Evolutionary conservation across 306 rosid species (phyloP), one percentile per base, ranked within the genome.

Genomic region (Malus sylvestris): DNA sequence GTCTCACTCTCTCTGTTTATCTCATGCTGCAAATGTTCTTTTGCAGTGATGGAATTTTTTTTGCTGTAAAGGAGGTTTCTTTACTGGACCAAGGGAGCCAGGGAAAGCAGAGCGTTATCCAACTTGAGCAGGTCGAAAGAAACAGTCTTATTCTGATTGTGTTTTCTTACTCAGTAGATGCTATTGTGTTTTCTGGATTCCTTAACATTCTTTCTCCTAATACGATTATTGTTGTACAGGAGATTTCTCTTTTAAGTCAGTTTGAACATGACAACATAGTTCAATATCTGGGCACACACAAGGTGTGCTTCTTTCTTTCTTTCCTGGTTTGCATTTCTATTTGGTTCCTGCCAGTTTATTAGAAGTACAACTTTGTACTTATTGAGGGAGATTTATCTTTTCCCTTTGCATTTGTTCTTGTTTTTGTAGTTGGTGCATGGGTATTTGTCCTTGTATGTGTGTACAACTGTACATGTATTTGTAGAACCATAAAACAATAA

Each of bases 1-100:
- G 12, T 51, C 62, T 70, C 53, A 49, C 67, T 25, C 57, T 10
- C 66, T 53, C 13, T 40, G 3, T 57, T 25, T 77, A 4, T 53
- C 20, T 71, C 62, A 30, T 40, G 25, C 51, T 60, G 19, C 33
- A n/a, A 52, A 68, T 70, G 9, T 77, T 71, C 44, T 70, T 46
- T 27, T 76, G 85, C 85, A 89, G 91, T 27, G 90, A 88, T 82
- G 92, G 92, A 25, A 76, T 75, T 69, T 82, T 84, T 86, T 88
- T 86, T 52, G 90, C 90, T 23, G 88, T 86, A 12, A 88, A 88
- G 81, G 92, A 88, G 82, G 90, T 86, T 53, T 86, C 92, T n/a
- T 80, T 88, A 61, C 71, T 84, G 76, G 92, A 88, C 81, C 84
- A 84, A 51, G 89, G 88, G 74, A 76, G 10, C 83, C 94, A 73